These are phyloP conservation scores for Podaxis sp. DNA, from an alignment of 768 basidiomycete species.

Conservation along the genomic window DNA sequence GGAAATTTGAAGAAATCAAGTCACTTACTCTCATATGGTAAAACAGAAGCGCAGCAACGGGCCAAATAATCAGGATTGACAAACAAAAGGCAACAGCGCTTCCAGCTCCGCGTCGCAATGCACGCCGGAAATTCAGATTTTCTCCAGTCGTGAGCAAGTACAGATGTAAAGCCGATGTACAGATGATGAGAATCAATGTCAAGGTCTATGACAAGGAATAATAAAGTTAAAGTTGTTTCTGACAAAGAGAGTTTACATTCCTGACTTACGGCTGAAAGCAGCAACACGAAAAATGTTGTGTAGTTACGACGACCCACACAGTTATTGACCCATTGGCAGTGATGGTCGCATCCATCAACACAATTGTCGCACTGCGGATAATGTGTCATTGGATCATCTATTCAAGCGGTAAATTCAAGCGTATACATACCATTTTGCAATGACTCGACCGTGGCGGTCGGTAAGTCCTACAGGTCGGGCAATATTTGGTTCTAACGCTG, in stretches of 20 bases:
- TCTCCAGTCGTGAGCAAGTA: slow-evolving; percentile 57
- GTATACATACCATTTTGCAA: slow-evolving; percentile 73
- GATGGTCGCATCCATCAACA: slow-evolving; percentile 92
- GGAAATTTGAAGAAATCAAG: slow-evolving; percentile 1
- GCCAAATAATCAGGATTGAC: slow-evolving; percentile 74
- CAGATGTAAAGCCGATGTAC: slow-evolving; percentile 81
- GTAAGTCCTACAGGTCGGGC: slow-evolving; percentile 88
- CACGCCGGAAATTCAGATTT: slow-evolving; percentile 40
- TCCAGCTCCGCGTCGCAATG: slow-evolving; percentile 54
- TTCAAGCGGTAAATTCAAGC: background rate
- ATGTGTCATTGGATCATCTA: background rate
- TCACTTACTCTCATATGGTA: slow-evolving; percentile 83
- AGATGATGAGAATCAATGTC: slow-evolving; percentile 69
- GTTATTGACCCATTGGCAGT: slow-evolving; percentile 91
- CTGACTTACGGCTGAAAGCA: slow-evolving; percentile 67
- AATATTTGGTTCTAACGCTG: slow-evolving; percentile 91
- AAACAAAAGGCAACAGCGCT: slow-evolving; percentile 80
- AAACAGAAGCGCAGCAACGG: slow-evolving; percentile 68
- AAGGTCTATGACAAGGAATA: slow-evolving; percentile 45
- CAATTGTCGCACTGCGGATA: slow-evolving; percentile 86
- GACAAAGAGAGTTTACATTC: background rate
- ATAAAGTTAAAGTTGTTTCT: slow-evolving; percentile 5
- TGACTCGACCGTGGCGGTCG: slow-evolving; percentile 93
- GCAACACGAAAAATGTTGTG: slow-evolving; percentile 83
- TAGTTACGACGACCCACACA: slow-evolving; percentile 96